phyloP scores from a whole-genome alignment of 2,329 filamentous ascomycete species.

The Trichoderma gracile region DNA sequence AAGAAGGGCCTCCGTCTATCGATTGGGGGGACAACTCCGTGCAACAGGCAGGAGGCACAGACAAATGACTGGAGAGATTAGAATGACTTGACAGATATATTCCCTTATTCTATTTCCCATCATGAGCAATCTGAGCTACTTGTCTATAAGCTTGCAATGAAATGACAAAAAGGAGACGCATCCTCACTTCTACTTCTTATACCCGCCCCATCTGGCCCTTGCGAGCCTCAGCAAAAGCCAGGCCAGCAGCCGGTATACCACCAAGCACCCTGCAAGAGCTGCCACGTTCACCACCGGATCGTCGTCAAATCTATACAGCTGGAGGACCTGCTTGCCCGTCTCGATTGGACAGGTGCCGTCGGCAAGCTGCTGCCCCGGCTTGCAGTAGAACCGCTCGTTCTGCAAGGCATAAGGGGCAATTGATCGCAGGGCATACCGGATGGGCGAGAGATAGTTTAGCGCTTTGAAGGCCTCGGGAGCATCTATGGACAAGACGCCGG shows the following conservation, averaged over 20 bases:
- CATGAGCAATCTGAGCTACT: too few relatives aligned
- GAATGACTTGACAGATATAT: too few relatives aligned
- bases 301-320: constrained; percentile 66
- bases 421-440: constrained; percentile 68
- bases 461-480: constrained; percentile 66
- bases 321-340: constrained; percentile 66
- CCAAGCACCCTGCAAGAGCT: constrained; percentile 61
- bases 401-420: constrained; percentile 66
- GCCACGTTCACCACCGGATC: constrained; percentile 62
- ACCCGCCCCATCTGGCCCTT: constrained; percentile 54
- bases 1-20: constrained; percentile 2
- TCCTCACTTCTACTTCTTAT: not conserved
- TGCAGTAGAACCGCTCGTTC: constrained; percentile 64
- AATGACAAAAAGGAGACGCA: not conserved
- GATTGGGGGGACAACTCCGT: not conserved
- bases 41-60: too few relatives aligned
- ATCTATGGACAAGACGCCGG: constrained; percentile 68
- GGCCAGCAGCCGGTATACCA: constrained; percentile 66
- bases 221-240: constrained; percentile 58
- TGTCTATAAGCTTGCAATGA: too few relatives aligned
- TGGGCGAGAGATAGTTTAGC: constrained; percentile 70
- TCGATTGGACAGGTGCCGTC: constrained; percentile 64
- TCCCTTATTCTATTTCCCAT: too few relatives aligned
- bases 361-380: constrained; percentile 57
- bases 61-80: not conserved